Evolutionary conservation across 1,139 yeast species (phyloP), one percentile per base, ranked within the genome.

Genomic region (Yamadazyma mexicana): DNA sequence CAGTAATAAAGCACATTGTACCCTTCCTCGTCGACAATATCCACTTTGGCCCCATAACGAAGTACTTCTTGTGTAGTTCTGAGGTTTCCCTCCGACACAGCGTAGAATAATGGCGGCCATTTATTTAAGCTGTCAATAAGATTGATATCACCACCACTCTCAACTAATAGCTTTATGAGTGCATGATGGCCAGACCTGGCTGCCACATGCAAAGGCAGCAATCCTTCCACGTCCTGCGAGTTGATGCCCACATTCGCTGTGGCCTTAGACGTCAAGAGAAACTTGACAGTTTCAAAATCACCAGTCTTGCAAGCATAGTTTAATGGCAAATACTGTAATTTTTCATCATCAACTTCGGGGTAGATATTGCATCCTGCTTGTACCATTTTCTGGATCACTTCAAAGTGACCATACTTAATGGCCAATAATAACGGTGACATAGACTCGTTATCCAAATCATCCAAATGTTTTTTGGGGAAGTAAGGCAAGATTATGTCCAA

Each of bases 21-120:
- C 2, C 92, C 88, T 48, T 88, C 88, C 45, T 84, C 95, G 61
- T 92, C 98, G n/a, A 79, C 70, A 15, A 85, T 61, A 45, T 79
- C 77, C 39, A 84, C 73, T 42, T 79, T 76, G 0, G 97, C 96
- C 4, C 92, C 89, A 40, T 73, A 77, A 25, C 77, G 76, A 12
- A 92, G 75, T 40, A 92, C 70, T 37, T 81, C 87, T 45, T 74
- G 75, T 0, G 95, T 84, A 2, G 95, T 81, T 34, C 73, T 65
- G 3, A 75, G 75, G 58, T 87, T 89, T 1, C 97, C 97, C 52
- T 87, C 94, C 50, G 82, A 79, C 1, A 92, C 92, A 10, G 96
- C 87, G 59, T 92, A 91, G 54, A 91, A 88, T 5, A 92, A 73
- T 0, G 98, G 96, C 0, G 97, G 83, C 98, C 98, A 92, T 51